phyloP scores from a whole-genome alignment of 2,329 filamentous ascomycete species.

The Beauveria asiatica region DNA sequence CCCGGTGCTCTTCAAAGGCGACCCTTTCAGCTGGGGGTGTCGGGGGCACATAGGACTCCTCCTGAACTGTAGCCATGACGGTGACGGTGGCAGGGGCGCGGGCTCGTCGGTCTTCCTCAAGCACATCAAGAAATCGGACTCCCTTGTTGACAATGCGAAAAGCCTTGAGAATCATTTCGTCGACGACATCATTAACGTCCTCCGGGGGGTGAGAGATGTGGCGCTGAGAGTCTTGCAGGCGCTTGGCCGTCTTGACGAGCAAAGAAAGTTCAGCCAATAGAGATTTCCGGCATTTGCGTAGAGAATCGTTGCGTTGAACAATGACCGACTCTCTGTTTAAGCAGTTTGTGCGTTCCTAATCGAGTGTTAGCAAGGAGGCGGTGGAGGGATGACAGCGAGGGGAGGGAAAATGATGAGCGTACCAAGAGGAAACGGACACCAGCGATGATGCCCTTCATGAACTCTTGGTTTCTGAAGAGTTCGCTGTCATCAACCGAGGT shows the following conservation, averaged over 20 bases:
- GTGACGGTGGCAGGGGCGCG: conserved; percentile 46
- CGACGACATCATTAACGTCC: conserved; percentile 66
- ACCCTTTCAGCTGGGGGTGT: conserved; percentile 55
- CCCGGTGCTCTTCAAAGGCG: conserved; percentile 34
- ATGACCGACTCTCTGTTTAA: conserved; percentile 71
- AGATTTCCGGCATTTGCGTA: conserved; percentile 77
- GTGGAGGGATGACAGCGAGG: background rate
- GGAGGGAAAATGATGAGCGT: conserved; percentile 31
- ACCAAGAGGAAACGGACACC: conserved; percentile 86
- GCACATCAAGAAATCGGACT: conserved; percentile 79
- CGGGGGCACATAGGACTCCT: conserved; percentile 50
- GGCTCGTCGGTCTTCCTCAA: conserved; percentile 54
- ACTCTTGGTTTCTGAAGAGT: conserved; percentile 84
- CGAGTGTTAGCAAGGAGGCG: background rate
- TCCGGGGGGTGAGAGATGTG: conserved; percentile 38
- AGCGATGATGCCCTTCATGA: conserved; percentile 88
- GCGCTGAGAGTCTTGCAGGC: conserved; percentile 65
- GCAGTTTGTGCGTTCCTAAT: conserved; percentile 78
- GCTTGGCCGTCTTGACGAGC: conserved; percentile 81
- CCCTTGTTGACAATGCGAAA: conserved; percentile 91
- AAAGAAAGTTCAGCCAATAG: conserved; percentile 82
- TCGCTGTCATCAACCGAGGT: conserved; percentile 66
- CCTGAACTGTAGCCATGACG: conserved; percentile 51
- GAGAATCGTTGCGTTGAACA: conserved; percentile 64
- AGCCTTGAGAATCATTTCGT: conserved; percentile 87